A percentile compares a stretch with the other conserved stretches of the same genome.
phyloP scores from a whole-genome alignment of 2,329 filamentous ascomycete genomes.

The Penicillium corylophilum region DNA sequence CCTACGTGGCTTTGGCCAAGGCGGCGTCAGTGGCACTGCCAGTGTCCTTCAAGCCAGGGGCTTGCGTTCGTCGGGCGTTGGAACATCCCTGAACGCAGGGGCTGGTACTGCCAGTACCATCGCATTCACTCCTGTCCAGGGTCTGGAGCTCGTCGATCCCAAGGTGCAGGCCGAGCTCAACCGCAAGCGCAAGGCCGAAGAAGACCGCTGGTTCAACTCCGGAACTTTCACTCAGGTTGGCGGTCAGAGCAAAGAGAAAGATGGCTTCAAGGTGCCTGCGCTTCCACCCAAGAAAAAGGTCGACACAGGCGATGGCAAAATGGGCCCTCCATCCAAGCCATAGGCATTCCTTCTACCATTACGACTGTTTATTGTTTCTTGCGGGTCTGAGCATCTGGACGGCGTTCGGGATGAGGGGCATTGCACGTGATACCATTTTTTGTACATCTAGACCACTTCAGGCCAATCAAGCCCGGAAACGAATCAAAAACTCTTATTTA shows the following conservation, averaged over 20 bases:
- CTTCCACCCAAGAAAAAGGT: slow-evolving; percentile 73
- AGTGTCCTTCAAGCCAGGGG: slow-evolving; percentile 75
- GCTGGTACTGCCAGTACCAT: slow-evolving; percentile 80
- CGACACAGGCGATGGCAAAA: slow-evolving; percentile 62
- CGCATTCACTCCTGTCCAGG: slow-evolving; percentile 91
- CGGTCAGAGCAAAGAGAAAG: slow-evolving; percentile 44
- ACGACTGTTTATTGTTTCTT: slow-evolving; percentile 7
- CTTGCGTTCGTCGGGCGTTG: slow-evolving; percentile 77
- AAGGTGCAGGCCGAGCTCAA: slow-evolving; percentile 84
- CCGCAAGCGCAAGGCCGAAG: slow-evolving; percentile 88
- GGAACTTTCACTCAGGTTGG: slow-evolving; percentile 93
- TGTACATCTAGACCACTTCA: slow-evolving; percentile 9
- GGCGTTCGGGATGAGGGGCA: slow-evolving; percentile 18
- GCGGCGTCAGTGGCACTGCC: slow-evolving; percentile 56
- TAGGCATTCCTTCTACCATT: slow-evolving; percentile 9
- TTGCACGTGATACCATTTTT: slow-evolving; percentile 21
- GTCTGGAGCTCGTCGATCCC: slow-evolving; percentile 90
- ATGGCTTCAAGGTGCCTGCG: slow-evolving; percentile 79
- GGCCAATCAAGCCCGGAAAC: slow-evolving; percentile 3
- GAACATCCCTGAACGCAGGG: slow-evolving; percentile 63
- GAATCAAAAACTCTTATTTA: neutral
- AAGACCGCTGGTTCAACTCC: slow-evolving; percentile 94
- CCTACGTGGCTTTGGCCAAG: slow-evolving; percentile 72
- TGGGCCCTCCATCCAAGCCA: slow-evolving; percentile 43
- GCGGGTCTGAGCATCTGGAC: slow-evolving; percentile 15